phyloP scores from a whole-genome alignment of 495 filamentous ascomycete genomes.

The Hypoxylon lienhwacheense region DNA sequence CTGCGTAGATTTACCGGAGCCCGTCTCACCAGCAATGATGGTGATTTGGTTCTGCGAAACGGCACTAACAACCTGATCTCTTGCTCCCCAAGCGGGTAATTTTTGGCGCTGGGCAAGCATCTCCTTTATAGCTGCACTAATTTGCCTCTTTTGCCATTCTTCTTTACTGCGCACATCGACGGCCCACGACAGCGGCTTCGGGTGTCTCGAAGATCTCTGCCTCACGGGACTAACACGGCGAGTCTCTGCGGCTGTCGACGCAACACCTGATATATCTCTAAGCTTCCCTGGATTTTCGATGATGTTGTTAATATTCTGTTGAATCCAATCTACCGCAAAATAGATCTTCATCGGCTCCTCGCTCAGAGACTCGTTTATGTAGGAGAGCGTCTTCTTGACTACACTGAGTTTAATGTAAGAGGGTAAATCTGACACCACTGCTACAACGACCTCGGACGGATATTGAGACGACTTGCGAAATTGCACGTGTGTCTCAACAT shows the following conservation, averaged over 20 bases:
- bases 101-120: constrained; percentile 70
- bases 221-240: constrained; percentile 32
- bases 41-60: constrained; percentile 79
- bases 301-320: constrained; percentile 72
- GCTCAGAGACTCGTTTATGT: constrained; percentile 65
- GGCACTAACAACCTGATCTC: constrained; percentile 70
- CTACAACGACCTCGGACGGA: constrained; percentile 75
- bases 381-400: constrained; percentile 71
- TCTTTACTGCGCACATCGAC: constrained; percentile 46
- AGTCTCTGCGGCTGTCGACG: constrained; percentile 59
- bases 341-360: constrained; percentile 87
- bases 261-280: constrained; percentile 74
- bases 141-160: constrained; percentile 50
- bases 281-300: constrained; percentile 80
- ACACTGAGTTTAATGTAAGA: constrained; percentile 91
- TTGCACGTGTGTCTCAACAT: constrained; percentile 52
- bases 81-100: constrained; percentile 86
- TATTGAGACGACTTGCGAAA: constrained; percentile 63
- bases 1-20: constrained; percentile 95
- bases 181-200: constrained; percentile 53
- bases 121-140: constrained; percentile 61
- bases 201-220: constrained; percentile 52
- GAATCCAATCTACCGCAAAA: constrained; percentile 86
- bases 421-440: constrained; percentile 69
- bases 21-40: constrained; percentile 96